Base-by-base conservation (phyloP, 116 monocot species). In the Zostera marina region DNA sequence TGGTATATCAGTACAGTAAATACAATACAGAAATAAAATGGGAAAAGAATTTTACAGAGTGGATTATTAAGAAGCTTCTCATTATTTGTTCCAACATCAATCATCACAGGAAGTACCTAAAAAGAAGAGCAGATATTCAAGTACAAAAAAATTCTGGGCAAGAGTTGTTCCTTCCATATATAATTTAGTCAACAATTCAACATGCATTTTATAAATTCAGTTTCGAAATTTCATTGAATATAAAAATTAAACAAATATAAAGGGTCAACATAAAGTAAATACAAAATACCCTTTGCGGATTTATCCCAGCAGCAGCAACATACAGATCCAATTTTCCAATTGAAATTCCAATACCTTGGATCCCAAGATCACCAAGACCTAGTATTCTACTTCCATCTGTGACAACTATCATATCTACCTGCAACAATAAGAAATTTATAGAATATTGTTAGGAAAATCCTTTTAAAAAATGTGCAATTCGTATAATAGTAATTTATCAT, bases 401-500 rank as follows among this genome's bases (percentile, higher is more conserved):
- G 42, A 96, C 89, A 53, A 96, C 96, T 55, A 96, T 89, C 96
- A 96, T 96, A 65, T 96, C 96, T 56, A 96, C 96, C 89, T 94
- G 59, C 21, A 68, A 58, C 21, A 54, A 11, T 25, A 23, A 26
- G 32, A 54, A 32, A 1, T 32, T 32, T 32, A 32, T 32, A 32
- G 4, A 32, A 32, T 3, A 32, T 32, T 32, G 32, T 32, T 32
- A 3, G 32, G 32, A 32, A 32, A 32, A 32, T 32, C 32, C 1
- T 0, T 32, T 32, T 32, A 32, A 32, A 32, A 32, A 32, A 32
- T 32, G 32, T 32, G 0, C 32, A 32, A 32, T 5, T 32, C 32
- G 1, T 32, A 32, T 32, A 32, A 32, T 3, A 3, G 5, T 32
- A 32, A 5, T 32, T 32, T 32, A 32, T 32, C 32, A 32, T 32